Evolutionary conservation across 2,329 filamentous ascomycete species (phyloP).

Genomic region (Apiospora koreana): DNA sequence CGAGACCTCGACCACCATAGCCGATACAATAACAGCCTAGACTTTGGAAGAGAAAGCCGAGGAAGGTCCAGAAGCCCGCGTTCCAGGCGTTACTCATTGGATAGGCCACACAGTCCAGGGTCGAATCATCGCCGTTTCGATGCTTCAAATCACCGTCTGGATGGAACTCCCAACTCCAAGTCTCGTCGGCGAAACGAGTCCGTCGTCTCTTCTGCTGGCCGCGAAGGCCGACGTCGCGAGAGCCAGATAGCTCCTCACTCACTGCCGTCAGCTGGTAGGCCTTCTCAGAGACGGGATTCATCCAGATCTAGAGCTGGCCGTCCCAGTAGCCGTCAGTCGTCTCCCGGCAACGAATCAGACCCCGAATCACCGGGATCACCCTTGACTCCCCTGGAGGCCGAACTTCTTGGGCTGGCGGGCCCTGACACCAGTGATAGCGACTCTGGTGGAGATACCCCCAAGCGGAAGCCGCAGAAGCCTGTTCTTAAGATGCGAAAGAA

Average conservation of each 20-base stretch:
- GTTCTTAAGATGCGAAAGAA: neutral
- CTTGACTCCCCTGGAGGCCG: slow-evolving; percentile 30
- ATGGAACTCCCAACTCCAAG: neutral
- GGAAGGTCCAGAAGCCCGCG: neutral
- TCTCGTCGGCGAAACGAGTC: neutral
- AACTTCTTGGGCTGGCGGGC: slow-evolving; percentile 29
- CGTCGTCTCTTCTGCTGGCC: neutral
- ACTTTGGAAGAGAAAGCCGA: neutral
- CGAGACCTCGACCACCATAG: neutral
- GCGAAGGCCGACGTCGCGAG: neutral
- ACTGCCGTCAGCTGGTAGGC: neutral
- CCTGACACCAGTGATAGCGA: slow-evolving; percentile 25
- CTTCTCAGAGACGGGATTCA: neutral
- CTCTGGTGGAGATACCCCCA: slow-evolving; percentile 21
- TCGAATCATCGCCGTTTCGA: neutral
- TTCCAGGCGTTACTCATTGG: neutral
- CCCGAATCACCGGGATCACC: slow-evolving; percentile 25
- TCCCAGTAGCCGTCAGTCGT: slow-evolving; percentile 23
- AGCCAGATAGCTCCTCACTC: neutral
- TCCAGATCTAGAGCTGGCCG: neutral
- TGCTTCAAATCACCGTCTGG: neutral
- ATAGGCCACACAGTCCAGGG: neutral
- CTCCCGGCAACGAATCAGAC: slow-evolving; percentile 16
- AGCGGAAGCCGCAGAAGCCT: neutral
- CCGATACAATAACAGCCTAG: neutral